Evolutionary conservation across 345 rosid species (phyloP).

Genomic region (Excoecaria agallocha): DNA sequence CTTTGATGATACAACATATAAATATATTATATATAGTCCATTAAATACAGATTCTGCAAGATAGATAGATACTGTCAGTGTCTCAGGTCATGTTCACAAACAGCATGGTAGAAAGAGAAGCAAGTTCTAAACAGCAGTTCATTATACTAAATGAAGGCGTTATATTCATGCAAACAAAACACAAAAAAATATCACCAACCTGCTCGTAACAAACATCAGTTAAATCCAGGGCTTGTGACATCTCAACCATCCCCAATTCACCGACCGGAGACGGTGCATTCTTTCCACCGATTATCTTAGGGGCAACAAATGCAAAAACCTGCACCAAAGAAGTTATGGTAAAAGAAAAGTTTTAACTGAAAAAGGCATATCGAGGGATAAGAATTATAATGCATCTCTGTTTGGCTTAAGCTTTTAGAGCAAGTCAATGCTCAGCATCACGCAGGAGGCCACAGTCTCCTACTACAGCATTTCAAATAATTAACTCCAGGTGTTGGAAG

Average conservation of each 20-base stretch:
- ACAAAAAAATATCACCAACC: slow-evolving; percentile 42
- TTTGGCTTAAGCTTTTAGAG: not conserved
- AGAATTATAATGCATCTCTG: not conserved
- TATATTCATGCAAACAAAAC: no score
- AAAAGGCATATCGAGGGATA: not conserved
- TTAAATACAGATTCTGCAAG: not conserved
- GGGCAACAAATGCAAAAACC: slow-evolving; percentile 94
- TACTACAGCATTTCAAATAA: not conserved
- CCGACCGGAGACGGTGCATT: slow-evolving; percentile 91
- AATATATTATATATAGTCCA: not conserved
- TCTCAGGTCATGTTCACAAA: no score
- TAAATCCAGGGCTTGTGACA: slow-evolving; percentile 91
- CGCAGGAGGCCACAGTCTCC: not conserved
- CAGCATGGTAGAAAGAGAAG: no score
- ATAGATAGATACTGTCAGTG: no score
- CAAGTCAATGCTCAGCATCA: not conserved
- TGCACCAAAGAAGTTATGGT: slow-evolving; percentile 16
- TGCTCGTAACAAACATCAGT: slow-evolving; percentile 80
- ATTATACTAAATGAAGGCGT: no score
- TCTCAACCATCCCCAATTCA: slow-evolving; percentile 98
- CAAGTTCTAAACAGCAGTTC: no score
- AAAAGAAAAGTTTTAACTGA: not conserved
- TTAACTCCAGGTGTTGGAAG: not conserved
- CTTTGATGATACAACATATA: not conserved
- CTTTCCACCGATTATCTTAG: slow-evolving; percentile 91